A percentile compares a stretch with the other conserved stretches of the same genome.
These are phyloP conservation scores for Auriculariales sp. DNA, from an alignment of 768 basidiomycete genomes.

Conservation along the genomic window DNA sequence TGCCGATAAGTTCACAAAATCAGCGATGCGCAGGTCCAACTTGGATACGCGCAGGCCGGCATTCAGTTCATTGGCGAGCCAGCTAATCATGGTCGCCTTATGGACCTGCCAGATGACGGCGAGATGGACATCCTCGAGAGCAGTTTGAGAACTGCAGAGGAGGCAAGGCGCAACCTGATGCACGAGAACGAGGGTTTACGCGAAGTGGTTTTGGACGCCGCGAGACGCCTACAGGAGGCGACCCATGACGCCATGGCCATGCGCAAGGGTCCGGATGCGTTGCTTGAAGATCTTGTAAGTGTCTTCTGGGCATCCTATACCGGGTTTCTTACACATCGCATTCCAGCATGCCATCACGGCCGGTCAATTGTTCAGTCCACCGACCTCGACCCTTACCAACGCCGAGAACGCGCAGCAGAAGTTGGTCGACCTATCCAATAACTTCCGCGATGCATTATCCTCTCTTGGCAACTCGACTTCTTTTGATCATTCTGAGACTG, in stretches of 20 bases:
- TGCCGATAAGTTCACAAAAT: constrained; percentile 58
- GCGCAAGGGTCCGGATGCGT: constrained; percentile 19
- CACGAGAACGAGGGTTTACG: constrained; percentile 54
- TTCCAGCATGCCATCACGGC: constrained; percentile 32
- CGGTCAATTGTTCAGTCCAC: constrained; percentile 33
- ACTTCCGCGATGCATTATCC: constrained; percentile 23
- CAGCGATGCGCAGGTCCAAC: constrained; percentile 50
- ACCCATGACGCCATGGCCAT: constrained; percentile 27
- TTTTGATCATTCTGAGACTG: too few relatives aligned
- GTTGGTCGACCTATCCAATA: constrained; percentile 26
- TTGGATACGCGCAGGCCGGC: constrained; percentile 34
- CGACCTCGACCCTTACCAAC: constrained; percentile 21
- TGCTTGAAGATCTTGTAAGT: constrained; percentile 32
- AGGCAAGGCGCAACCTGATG: constrained; percentile 40
- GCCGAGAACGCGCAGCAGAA: constrained; percentile 34
- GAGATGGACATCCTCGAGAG: constrained; percentile 45
- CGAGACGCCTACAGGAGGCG: constrained; percentile 50
- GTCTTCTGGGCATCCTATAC: background rate
- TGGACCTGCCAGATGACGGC: constrained; percentile 23
- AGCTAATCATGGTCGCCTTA: constrained; percentile 35
- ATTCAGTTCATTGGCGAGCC: constrained; percentile 22
- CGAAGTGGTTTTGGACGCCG: constrained; percentile 40
- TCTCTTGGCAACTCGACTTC: constrained; percentile 11
- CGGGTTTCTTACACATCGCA: constrained; percentile 4
- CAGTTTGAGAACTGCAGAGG: constrained; percentile 61